Evolutionary conservation across 2,329 filamentous ascomycete genomes (phyloP), one percentile per base, ranked within the genome.

Genomic region (Xylaria sp.): DNA sequence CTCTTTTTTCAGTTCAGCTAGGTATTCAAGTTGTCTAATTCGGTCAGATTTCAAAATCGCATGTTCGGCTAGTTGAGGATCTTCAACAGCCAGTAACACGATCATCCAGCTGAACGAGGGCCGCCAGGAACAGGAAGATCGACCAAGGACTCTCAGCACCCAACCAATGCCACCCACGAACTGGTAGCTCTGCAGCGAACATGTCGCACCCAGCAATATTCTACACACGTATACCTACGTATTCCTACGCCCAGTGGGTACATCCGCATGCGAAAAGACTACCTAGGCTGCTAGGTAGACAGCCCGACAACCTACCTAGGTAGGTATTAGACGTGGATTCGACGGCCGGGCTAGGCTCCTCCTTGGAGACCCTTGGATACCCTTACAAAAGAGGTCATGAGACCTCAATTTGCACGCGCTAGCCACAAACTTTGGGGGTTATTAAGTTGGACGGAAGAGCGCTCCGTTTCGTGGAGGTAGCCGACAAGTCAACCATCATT

Each of bases 351-450:
- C 54, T 63, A 59, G 61, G 34, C 46, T 60, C 51, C 54, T 62
- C 48, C 51, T 60, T 62, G 57, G 60, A 60, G 60, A 61, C 61
- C 61, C 57, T 61, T 62, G 57, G 60, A 60, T 62, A 61, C 61
- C 61, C 57, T 61, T 60, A 58, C 59, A 60, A 61, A 50, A 55
- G 49, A 63, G 61, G 61, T 63, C 61, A 61, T 61, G 56, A 60
- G 61, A 63, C 61, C 61, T 61, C 56, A 54, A 58, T 60, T 52
- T 49, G 50, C 42, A 57, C 56, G 29, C 59, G 60, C 61, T 63
- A 63, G 43, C 55, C 56, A 56, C 56, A 61, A 63, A 61, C 56
- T 61, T 60, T 61, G 52, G 47, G 55, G 54, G 46, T 58, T 54
- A 51, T 58, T 54, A 51, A 63, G 48, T 54, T 60, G 54, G 21